These are phyloP conservation scores for Botrytis galanthina DNA, from an alignment of 2,329 filamentous ascomycete genomes.

Conservation along the genomic window DNA sequence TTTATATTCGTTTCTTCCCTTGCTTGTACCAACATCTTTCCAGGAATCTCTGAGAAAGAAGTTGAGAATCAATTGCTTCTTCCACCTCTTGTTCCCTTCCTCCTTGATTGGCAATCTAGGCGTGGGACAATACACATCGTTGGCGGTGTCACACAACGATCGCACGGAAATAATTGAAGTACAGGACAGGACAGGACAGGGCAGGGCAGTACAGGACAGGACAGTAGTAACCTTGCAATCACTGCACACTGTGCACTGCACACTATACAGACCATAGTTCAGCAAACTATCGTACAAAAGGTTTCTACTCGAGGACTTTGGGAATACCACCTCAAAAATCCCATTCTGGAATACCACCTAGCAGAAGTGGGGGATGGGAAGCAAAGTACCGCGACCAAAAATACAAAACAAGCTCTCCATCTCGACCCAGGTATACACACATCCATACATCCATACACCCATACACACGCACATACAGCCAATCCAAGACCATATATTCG, in stretches of 20 bases:
- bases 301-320: not conserved
- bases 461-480: not conserved
- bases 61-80: not conserved
- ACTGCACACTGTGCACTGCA: not conserved
- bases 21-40: too few relatives aligned
- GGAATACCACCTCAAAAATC: not conserved
- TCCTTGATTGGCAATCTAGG: not conserved
- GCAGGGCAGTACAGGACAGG: not conserved
- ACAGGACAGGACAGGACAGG: not conserved
- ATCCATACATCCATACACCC: not conserved
- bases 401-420: not conserved
- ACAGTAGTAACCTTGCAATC: slow-evolving; percentile 10
- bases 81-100: not conserved
- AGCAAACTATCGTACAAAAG: not conserved
- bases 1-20: not conserved
- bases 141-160: slow-evolving; percentile 12
- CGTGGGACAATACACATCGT: slow-evolving; percentile 10
- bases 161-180: slow-evolving; percentile 6
- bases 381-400: not conserved
- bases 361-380: slow-evolving; percentile 9
- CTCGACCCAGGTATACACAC: not conserved
- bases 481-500: not conserved
- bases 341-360: slow-evolving; percentile 1
- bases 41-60: too few relatives aligned
- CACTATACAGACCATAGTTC: not conserved